Base-by-base conservation (phyloP, 140 eudicot species). In the Ambrosia hybrid region DNA sequence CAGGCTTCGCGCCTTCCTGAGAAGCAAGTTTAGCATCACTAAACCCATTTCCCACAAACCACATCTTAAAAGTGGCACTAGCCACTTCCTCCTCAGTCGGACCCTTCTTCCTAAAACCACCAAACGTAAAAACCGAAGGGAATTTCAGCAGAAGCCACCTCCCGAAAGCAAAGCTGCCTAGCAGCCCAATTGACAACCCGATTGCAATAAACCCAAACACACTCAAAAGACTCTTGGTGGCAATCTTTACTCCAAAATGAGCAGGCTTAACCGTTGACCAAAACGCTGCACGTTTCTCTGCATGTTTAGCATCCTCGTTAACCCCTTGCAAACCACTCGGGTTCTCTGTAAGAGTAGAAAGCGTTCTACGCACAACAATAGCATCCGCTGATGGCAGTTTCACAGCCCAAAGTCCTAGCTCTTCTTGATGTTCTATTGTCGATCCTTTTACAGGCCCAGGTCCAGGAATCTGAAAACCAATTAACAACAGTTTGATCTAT, bases 11-110 rank as follows among this genome's bases (percentile, higher is more conserved):
- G 34, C 58, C 77, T 52, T 71, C 81, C 52, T 66, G 75, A 13
- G 94, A 76, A 26, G 79, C 88, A n/a, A 73, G 77, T 61, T 67
- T 86, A 9, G 64, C 48, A 57, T 88, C 96, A 21, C 88, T 84
- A 72, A 71, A 94, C 8, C 99, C 97, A 3, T 63, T 84, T 12
- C 97, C 99, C 34, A 94, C 85, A 56, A 94, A 90, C 97, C 97
- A 94, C 99, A 94, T 94, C 80, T 88, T 94, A 67, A 94, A 90
- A 66, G 85, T 72, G 39, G 97, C 99, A 81, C 90, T 91, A 1
- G 79, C 84, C 72, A 88, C 99, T 83, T 94, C 87, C 30, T 88
- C 99, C 59, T 88, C 99, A 6, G 91, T 87, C 16, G 99, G 99
- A 59, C 99, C 97, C 33, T 71, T 59, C 78, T 94, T 94, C 83